Conservation (phyloP, 768 basidiomycete species). For the Panus rudis region DNA sequence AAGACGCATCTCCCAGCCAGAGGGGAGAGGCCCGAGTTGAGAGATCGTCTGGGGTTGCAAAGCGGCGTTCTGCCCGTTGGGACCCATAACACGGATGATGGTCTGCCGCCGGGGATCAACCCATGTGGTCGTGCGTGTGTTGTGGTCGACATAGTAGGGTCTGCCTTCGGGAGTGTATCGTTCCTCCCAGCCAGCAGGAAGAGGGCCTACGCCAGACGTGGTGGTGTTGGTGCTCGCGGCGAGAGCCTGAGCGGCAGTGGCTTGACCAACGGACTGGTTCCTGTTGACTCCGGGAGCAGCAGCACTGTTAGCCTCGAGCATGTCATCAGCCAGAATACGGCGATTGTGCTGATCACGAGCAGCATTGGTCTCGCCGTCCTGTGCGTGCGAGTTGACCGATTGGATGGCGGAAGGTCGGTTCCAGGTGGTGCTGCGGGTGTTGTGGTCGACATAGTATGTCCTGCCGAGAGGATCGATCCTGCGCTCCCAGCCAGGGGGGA, state of each 20-base stretch:
- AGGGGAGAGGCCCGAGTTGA: conserved; percentile 93
- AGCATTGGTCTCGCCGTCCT: conserved; percentile 75
- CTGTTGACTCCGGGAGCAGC: conserved; percentile 24
- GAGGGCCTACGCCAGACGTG: conserved; percentile 73
- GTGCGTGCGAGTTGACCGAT: conserved; percentile 59
- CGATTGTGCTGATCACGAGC: conserved; percentile 84
- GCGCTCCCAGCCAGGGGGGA: conserved; percentile 93
- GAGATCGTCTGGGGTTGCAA: conserved; percentile 94
- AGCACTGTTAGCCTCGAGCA: conserved; percentile 59
- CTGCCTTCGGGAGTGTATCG: conserved; percentile 97
- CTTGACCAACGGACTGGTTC: too few relatives aligned
- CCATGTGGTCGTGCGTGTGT: conserved; percentile 99
- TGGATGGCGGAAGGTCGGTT: conserved; percentile 81
- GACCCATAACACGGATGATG: conserved; percentile 93
- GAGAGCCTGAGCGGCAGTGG: conserved; percentile 39
- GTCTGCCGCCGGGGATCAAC: conserved; percentile 97
- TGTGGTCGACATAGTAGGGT: conserved; percentile 99
- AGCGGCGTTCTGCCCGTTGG: conserved; percentile 79
- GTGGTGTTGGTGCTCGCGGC: conserved; percentile 46
- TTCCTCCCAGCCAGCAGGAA: conserved; percentile 99
- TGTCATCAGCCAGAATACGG: conserved; percentile 76
- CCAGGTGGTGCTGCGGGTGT: conserved; percentile 97
- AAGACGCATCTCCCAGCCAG: conserved; percentile 99
- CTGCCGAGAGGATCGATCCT: conserved; percentile 93
- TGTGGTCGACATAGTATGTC: conserved; percentile 99